A percentile compares a stretch with the other conserved stretches of the same genome.
Conservation (phyloP, 2,329 filamentous ascomycete genomes). For the Botrytis hyacinthi region DNA sequence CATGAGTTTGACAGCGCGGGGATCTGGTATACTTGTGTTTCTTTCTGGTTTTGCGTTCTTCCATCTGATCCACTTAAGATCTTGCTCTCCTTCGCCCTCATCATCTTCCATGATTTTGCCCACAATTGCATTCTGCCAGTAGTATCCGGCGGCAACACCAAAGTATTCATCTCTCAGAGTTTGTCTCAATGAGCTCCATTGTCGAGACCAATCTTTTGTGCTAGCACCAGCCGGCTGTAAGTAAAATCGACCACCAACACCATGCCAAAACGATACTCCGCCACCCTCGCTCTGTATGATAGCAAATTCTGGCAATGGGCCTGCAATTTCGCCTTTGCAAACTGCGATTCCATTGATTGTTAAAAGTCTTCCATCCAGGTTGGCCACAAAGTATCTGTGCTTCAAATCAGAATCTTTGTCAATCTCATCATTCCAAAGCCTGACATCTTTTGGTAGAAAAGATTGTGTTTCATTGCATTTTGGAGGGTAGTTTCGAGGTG, state of each 20-base stretch:
- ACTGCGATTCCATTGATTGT: constrained; percentile 35
- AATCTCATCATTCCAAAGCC: constrained; percentile 29
- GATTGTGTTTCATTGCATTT: constrained; percentile 6
- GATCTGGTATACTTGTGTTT: background rate
- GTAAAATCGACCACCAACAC: constrained; percentile 28
- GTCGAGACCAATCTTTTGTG: background rate
- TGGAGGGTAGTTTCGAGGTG: constrained; percentile 28
- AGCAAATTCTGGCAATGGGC: constrained; percentile 36
- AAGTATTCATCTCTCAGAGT: background rate
- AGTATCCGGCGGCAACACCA: constrained; percentile 25
- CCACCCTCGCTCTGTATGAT: constrained; percentile 34
- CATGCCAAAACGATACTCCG: constrained; percentile 36
- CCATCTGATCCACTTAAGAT: constrained; percentile 17
- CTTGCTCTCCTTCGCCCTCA: constrained; percentile 19
- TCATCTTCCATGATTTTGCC: constrained; percentile 11
- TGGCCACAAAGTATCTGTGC: constrained; percentile 34
- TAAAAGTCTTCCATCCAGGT: constrained; percentile 31
- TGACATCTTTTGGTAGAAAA: constrained; percentile 26
- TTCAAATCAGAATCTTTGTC: constrained; percentile 25
- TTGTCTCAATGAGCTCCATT: constrained; percentile 29
- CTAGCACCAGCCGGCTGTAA: constrained; percentile 11
- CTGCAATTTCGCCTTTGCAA: constrained; percentile 33
- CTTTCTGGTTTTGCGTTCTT: constrained; percentile 4
- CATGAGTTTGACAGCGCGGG: background rate
- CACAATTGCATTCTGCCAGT: constrained; percentile 31